These are phyloP conservation scores for Scutellaria minor DNA, from an alignment of 257 asterid species.

Conservation along the genomic window DNA sequence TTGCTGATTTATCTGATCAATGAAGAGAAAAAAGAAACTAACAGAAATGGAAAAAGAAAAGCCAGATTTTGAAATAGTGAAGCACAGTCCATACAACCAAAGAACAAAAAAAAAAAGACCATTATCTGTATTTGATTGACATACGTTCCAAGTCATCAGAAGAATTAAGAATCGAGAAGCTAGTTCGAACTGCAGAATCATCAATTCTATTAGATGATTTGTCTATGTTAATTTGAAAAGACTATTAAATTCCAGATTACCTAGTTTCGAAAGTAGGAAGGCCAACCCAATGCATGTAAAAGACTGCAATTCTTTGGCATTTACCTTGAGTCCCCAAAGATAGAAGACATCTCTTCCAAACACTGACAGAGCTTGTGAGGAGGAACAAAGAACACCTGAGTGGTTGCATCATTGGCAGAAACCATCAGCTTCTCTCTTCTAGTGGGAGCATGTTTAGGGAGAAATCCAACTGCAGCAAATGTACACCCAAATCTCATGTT, in stretches of 20 bases:
- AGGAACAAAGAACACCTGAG: slow-evolving; percentile 87
- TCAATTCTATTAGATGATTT: neutral
- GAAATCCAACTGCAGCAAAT: slow-evolving; percentile 88
- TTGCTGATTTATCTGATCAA: neutral
- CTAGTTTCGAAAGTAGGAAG: slow-evolving; percentile 13
- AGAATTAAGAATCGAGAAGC: slow-evolving; percentile 14
- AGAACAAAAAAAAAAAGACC: slow-evolving; percentile 4
- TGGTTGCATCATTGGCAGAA: slow-evolving; percentile 71
- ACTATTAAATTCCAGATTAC: slow-evolving; percentile 5
- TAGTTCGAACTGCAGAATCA: neutral
- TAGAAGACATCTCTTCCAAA: slow-evolving; percentile 69
- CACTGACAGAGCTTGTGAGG: slow-evolving; percentile 91
- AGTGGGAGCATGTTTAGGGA: slow-evolving; percentile 80
- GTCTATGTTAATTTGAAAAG: neutral
- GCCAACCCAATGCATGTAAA: slow-evolving; percentile 8
- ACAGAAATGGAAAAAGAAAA: neutral
- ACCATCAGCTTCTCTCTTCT: slow-evolving; percentile 77
- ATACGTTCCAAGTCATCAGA: neutral
- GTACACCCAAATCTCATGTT: slow-evolving; percentile 7
- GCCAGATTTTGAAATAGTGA: slow-evolving; percentile 12
- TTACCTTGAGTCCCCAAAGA: slow-evolving; percentile 79
- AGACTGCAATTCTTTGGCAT: neutral
- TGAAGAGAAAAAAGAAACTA: neutral
- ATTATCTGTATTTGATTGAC: slow-evolving; percentile 18
- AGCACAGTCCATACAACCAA: neutral